Conservation (phyloP, 2,329 filamentous ascomycete genomes). For the Penicillium brasilianum region DNA sequence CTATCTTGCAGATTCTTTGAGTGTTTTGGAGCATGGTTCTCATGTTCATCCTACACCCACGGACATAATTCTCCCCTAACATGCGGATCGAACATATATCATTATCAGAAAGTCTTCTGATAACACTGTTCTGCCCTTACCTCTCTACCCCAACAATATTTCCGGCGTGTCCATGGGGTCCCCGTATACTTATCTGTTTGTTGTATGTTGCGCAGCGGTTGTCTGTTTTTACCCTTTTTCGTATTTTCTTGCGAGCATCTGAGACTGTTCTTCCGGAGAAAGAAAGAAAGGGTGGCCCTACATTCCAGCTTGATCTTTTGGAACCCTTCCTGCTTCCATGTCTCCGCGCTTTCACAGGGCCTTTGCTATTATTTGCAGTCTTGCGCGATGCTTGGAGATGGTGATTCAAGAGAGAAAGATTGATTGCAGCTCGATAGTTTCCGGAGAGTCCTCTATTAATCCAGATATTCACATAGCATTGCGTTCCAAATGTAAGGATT, state of each 20-base stretch:
- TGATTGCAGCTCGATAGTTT: conserved; percentile 29
- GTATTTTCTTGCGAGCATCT: conserved; percentile 24
- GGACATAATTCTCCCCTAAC: conserved; percentile 32
- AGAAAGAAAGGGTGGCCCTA: conserved; percentile 14
- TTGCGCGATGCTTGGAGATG: conserved; percentile 6
- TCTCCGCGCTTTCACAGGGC: background rate
- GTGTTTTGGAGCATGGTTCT: conserved; percentile 17
- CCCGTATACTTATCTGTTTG: conserved; percentile 30
- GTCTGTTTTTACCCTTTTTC: conserved; percentile 18
- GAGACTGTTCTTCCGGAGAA: conserved; percentile 22
- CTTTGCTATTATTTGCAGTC: conserved; percentile 7
- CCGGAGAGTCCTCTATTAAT: conserved; percentile 30
- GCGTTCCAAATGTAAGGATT: background rate
- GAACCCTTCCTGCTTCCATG: conserved; percentile 14
- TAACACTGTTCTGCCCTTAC: conserved; percentile 16
- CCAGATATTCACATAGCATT: conserved; percentile 29
- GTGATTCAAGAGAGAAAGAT: conserved; percentile 18
- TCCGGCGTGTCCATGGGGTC: conserved; percentile 20
- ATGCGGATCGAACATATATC: conserved; percentile 34
- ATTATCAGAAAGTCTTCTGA: conserved; percentile 25
- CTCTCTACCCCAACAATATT: conserved; percentile 15
- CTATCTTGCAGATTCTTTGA: conserved; percentile 32
- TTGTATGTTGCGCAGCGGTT: conserved; percentile 33
- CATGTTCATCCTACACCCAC: conserved; percentile 16
- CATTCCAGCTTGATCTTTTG: conserved; percentile 21